A percentile compares a stretch with the other conserved stretches of the same genome.
phyloP scores from a whole-genome alignment of 129 eudicot genomes.

The Centaurea solstitialis region DNA sequence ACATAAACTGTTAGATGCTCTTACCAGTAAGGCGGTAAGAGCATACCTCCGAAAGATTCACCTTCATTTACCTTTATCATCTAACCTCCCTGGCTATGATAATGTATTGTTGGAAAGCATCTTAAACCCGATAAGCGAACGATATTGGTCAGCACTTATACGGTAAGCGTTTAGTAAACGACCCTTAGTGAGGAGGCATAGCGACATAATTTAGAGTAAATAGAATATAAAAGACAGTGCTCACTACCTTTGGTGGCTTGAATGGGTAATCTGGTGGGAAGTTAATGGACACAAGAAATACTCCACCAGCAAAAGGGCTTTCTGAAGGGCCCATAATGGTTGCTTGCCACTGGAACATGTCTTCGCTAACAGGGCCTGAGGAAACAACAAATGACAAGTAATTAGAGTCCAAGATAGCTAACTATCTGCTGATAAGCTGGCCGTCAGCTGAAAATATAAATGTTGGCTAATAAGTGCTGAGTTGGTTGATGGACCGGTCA shows the following conservation, averaged over 20 bases:
- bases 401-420: not conserved
- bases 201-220: not conserved
- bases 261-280: conserved; percentile 89
- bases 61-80: too few species aligned
- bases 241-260: conserved; percentile 77
- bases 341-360: conserved; percentile 92
- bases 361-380: conserved; percentile 81
- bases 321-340: conserved; percentile 85
- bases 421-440: not conserved
- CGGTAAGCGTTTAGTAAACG: too few species aligned
- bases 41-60: too few species aligned
- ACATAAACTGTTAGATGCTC: too few species aligned
- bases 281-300: conserved; percentile 69
- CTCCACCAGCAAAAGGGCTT: conserved; percentile 80
- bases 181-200: not conserved
- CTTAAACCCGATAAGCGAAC: too few species aligned
- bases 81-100: too few species aligned
- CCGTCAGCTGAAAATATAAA: not conserved
- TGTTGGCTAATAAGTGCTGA: not conserved
- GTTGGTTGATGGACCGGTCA: not conserved
- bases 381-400: not conserved
- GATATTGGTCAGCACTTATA: too few species aligned
- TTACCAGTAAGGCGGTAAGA: too few species aligned
- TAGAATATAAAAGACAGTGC: not conserved
- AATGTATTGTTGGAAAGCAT: too few species aligned